These are phyloP conservation scores for Mycena sp. DNA, from an alignment of 1,284 basidiomycete genomes.

Conservation along the genomic window DNA sequence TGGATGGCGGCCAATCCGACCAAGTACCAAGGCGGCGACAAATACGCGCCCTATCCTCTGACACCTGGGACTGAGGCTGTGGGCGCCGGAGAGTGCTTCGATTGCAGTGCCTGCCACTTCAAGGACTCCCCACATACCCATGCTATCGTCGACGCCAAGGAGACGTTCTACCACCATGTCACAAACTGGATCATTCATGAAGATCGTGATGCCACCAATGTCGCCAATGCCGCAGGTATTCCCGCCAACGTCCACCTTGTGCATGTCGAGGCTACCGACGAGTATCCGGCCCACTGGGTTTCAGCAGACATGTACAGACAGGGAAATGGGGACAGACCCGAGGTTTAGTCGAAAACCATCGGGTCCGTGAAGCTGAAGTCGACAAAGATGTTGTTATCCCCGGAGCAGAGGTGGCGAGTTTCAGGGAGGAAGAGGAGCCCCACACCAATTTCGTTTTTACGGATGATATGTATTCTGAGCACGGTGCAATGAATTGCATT, in stretches of 20 bases:
- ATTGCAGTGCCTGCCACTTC: too few species aligned
- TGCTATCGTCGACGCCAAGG: too few species aligned
- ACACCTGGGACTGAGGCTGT: not conserved
- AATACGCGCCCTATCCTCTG: conserved; percentile 2
- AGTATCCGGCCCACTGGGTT: conserved; percentile 11
- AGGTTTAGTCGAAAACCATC: conserved; percentile 17
- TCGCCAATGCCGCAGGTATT: not conserved
- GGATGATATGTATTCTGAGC: conserved; percentile 11
- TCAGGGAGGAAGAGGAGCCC: conserved; percentile 12
- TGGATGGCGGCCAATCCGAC: not conserved
- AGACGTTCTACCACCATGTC: too few species aligned
- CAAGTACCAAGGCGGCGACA: not conserved
- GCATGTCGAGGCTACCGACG: conserved; percentile 1
- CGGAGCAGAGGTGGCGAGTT: too few species aligned
- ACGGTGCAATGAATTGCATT: conserved; percentile 4
- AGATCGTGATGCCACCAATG: not conserved
- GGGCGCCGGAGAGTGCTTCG: not conserved
- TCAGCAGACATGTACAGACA: not conserved
- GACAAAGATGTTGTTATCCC: conserved; percentile 10
- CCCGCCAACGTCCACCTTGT: conserved; percentile 12
- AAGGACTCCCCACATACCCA: too few species aligned
- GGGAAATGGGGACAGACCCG: too few species aligned
- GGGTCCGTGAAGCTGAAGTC: conserved; percentile 4
- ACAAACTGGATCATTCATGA: not conserved
- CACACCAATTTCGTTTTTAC: too few species aligned